phyloP scores from a whole-genome alignment of 495 filamentous ascomycete genomes.

The Aspergillus funiculosus region DNA sequence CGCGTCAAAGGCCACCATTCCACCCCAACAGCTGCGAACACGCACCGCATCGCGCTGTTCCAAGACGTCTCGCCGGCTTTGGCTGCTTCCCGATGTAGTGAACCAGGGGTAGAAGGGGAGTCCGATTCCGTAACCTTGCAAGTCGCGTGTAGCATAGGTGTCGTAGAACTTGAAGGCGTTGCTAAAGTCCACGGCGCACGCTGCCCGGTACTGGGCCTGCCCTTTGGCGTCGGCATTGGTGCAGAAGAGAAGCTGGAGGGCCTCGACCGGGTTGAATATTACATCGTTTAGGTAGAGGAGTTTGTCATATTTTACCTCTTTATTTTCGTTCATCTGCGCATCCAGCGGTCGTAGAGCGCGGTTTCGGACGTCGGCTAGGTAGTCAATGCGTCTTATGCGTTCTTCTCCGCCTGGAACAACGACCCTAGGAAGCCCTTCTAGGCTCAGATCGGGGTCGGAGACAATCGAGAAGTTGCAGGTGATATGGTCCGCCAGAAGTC shows the following conservation, averaged over 20 bases:
- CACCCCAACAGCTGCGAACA: constrained; percentile 75
- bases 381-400: constrained; percentile 64
- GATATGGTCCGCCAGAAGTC: constrained; percentile 34
- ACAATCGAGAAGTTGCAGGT: constrained; percentile 50
- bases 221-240: constrained; percentile 57
- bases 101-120: constrained; percentile 74
- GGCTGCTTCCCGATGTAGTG: constrained; percentile 45
- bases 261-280: constrained; percentile 64
- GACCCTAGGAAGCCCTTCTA: constrained; percentile 49
- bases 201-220: constrained; percentile 57
- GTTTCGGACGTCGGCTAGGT: constrained; percentile 69
- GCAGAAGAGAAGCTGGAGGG: constrained; percentile 65
- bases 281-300: constrained; percentile 74
- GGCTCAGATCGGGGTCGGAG: constrained; percentile 45
- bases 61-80: constrained; percentile 55
- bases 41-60: constrained; percentile 59
- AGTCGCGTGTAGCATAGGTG: constrained; percentile 69
- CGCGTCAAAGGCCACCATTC: constrained; percentile 73
- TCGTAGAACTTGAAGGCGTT: constrained; percentile 76
- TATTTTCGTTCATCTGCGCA: constrained; percentile 19
- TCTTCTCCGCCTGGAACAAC: constrained; percentile 54
- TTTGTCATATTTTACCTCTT: constrained; percentile 48
- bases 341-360: constrained; percentile 62
- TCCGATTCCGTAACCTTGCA: constrained; percentile 62
- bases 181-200: constrained; percentile 71